Conservation (phyloP, 345 rosid genomes). For the Salix udensis region DNA sequence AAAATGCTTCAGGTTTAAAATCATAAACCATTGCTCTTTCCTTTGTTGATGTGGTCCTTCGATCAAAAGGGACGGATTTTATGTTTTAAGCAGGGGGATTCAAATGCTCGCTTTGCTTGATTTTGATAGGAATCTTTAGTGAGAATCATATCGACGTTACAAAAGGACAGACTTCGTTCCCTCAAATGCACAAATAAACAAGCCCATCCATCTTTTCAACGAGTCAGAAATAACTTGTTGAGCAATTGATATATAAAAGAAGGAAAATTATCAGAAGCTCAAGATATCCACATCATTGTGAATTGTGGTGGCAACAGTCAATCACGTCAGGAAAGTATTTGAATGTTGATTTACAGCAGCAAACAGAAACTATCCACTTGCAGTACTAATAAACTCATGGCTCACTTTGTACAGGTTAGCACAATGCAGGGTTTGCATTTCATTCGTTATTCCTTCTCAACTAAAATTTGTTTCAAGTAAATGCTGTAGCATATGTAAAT, state of each 20-base stretch:
- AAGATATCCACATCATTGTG: no score
- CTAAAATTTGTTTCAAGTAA: not conserved
- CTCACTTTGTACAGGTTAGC: no score
- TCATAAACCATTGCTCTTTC: constrained; percentile 9
- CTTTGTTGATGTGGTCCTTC: no score
- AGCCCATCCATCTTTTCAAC: not conserved
- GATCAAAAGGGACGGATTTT: no score
- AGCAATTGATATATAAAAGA: no score
- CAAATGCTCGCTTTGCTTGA: not conserved
- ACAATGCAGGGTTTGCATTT: not conserved
- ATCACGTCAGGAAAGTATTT: no score
- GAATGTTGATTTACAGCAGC: not conserved
- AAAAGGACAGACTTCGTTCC: not conserved
- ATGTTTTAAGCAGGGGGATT: not conserved
- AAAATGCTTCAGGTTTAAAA: constrained; percentile 85
- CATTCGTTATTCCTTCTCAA: not conserved
- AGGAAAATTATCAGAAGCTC: no score
- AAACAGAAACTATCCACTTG: no score
- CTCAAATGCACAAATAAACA: not conserved
- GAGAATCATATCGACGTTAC: not conserved
- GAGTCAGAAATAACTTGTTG: not conserved
- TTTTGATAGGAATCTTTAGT: not conserved
- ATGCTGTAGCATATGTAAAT: not conserved
- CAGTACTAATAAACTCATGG: no score
- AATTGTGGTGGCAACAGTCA: no score